These are phyloP conservation scores for Dendrobium officinale DNA, from an alignment of 106 monocot genomes.

Conservation along the genomic window DNA sequence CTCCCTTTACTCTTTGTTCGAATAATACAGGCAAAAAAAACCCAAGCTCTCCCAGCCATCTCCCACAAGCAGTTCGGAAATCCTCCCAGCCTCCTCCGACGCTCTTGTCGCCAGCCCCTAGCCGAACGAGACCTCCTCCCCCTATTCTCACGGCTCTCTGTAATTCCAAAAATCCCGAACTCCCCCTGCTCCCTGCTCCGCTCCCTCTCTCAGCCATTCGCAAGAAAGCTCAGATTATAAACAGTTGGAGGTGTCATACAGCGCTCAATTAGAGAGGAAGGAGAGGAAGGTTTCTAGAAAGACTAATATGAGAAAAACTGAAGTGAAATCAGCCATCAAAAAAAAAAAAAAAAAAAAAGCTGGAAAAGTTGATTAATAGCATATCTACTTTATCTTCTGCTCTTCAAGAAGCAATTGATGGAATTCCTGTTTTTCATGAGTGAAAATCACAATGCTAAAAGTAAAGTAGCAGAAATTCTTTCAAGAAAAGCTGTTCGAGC, in stretches of 20 bases:
- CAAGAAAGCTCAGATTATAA: too few relatives aligned
- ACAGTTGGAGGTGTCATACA: conserved; percentile 10
- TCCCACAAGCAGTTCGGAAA: too few relatives aligned
- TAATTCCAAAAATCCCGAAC: too few relatives aligned
- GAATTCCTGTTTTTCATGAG: conserved; percentile 30
- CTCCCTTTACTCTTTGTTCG: too few relatives aligned
- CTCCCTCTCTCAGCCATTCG: too few relatives aligned
- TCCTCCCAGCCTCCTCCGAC: too few relatives aligned
- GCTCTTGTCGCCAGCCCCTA: too few relatives aligned
- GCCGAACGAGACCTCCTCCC: too few relatives aligned
- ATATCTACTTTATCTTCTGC: conserved; percentile 57
- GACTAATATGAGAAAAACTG: conserved; percentile 54
- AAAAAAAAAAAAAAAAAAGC: conserved; percentile 12
- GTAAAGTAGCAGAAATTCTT: conserved; percentile 54
- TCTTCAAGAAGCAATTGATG: conserved; percentile 54
- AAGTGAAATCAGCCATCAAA: conserved; percentile 49
- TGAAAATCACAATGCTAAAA: conserved; percentile 15
- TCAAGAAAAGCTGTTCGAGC: conserved; percentile 32
- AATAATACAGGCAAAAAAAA: too few relatives aligned
- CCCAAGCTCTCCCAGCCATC: too few relatives aligned
- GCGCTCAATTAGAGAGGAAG: conserved; percentile 23
- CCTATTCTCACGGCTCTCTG: too few relatives aligned
- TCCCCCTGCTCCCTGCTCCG: too few relatives aligned
- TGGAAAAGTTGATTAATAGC: conserved; percentile 75
- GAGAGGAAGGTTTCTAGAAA: conserved; percentile 50